Base-by-base conservation (phyloP, 2,329 filamentous ascomycete genomes). In the Cladosporium sp. region DNA sequence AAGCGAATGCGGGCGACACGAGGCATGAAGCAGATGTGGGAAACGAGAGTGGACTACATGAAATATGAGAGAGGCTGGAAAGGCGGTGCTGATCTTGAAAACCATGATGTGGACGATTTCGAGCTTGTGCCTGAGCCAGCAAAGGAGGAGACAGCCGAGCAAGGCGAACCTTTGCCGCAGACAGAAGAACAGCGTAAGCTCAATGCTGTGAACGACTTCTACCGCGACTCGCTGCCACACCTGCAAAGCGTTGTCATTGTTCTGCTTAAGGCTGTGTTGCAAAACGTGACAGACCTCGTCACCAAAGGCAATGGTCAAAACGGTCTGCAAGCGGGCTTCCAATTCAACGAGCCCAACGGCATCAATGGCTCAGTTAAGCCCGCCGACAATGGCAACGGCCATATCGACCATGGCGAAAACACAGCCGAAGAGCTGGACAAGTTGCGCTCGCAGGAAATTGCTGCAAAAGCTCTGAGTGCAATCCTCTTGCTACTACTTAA, bases 201-300 rank as follows among this genome's bases (percentile, higher is more conserved):
- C 19, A 55, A 55, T 4, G 83, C 87, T 0, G 85, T 97, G 14
- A 91, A 97, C 70, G 77, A 80, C 7, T 95, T 95, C 69, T 99
- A 97, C 70, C 82, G 83, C 69, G 81, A 88, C 62, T 85, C 89
- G 0, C 77, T 99, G 54, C 90, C 93, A 1, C 87, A 96, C 72
- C 77, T 99, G 15, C 94, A 97, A 71, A 97, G 93, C 1, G 78
- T 97, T 14, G 88, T 96, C 3, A 96, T 97, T 66, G 92, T 97
- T 4, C 81, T 97, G 39, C 82, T 97, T 64, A 96, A 94, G 72
- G 89, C 92, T 14, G 88, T 97, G 42, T 77, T 97, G 61, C 83
- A 88, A 38, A 95, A 95, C 69, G 91, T 97, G 49, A 94, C 90
- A 28, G 88, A 90, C n/a, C 82, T 94, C 59, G 87, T 93, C 55